Conservation (phyloP, 495 filamentous ascomycete species). For the Neurospora sp. region DNA sequence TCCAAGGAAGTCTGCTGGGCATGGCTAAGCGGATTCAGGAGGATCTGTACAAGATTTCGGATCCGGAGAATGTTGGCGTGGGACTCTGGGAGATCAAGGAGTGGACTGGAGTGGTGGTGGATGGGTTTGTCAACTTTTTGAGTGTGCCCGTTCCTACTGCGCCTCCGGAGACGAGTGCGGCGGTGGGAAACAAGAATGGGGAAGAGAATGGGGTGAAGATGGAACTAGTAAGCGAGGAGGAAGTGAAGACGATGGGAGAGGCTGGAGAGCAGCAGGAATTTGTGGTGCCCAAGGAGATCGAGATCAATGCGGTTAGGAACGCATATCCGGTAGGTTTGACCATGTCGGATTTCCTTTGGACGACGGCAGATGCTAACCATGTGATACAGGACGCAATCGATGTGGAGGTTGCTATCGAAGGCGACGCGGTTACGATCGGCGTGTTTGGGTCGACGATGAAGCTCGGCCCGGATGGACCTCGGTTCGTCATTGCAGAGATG, state of each 20-base stretch:
- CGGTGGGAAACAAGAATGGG: no score
- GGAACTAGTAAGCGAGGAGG: not conserved
- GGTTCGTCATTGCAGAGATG: not conserved
- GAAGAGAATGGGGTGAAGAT: not conserved
- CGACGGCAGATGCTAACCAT: not conserved
- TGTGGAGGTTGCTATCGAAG: conserved; percentile 39
- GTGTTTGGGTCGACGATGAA: conserved; percentile 31
- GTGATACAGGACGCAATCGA: conserved; percentile 39
- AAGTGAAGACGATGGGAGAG: not conserved
- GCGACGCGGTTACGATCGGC: conserved; percentile 40
- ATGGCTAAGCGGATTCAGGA: conserved; percentile 28
- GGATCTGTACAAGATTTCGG: conserved; percentile 30
- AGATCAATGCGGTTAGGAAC: conserved; percentile 13
- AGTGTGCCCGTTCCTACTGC: conserved; percentile 1
- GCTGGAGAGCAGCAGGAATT: not conserved
- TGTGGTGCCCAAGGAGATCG: not conserved
- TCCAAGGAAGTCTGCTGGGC: conserved; percentile 1
- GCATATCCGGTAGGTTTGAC: conserved; percentile 26
- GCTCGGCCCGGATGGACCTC: conserved; percentile 3
- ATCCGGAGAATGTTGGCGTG: conserved; percentile 21
- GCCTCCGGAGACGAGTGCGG: no score
- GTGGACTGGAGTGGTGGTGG: conserved; percentile 36
- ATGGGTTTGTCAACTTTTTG: conserved; percentile 49
- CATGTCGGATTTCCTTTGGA: no score
- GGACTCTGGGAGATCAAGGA: conserved; percentile 39